Evolutionary conservation across 2,329 filamentous ascomycete species (phyloP), one percentile per base, ranked within the genome.

Genomic region (Chaetomiaceae sp.): DNA sequence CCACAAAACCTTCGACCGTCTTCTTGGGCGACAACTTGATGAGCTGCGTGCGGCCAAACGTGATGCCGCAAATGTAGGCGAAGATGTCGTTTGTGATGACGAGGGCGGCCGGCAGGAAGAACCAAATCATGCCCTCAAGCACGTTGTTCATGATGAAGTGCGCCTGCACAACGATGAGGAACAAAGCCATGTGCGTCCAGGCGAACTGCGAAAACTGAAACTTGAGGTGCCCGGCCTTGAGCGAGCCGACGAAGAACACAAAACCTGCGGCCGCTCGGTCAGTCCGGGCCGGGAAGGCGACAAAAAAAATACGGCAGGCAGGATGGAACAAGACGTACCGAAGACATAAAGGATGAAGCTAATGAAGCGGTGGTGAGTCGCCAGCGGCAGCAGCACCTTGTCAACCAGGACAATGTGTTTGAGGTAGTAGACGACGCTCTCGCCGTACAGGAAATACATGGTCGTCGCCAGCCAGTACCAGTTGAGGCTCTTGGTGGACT

Each of bases 71-170:
- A 51, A 98, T 82, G 65, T 98, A 98, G 59, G 93, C 93, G 61
- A 94, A 97, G 55, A 98, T 98, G 64, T 98, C 93, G 67, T 98
- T 98, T 54, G 88, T 96, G 64, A 98, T 95, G 65, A 98, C 93
- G 58, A 98, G 79, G 43, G 88, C 84, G 7, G 88, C 90, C 7
- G 93, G 93, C 36, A 98, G 71, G 77, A 97, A 96, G 75, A 98
- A 97, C 93, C 93, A 98, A 65, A 98, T 95, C 86, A 98, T 89
- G 71, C 93, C 93, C 71, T 98, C 93, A 59, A 98, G 94, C 56
- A 98, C 86, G 68, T 98, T 98, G 77, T 98, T 98, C 88, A 98
- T 97, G 71, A 97, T 88, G 67, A 98, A 98, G 66, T 98, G 93
- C 12, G 93, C 90, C 68, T 98, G 90, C 6, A 95, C 90, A 32